Evolutionary conservation across 768 basidiomycete species (phyloP).

Genomic region (Tricholoma hemisulphureum): DNA sequence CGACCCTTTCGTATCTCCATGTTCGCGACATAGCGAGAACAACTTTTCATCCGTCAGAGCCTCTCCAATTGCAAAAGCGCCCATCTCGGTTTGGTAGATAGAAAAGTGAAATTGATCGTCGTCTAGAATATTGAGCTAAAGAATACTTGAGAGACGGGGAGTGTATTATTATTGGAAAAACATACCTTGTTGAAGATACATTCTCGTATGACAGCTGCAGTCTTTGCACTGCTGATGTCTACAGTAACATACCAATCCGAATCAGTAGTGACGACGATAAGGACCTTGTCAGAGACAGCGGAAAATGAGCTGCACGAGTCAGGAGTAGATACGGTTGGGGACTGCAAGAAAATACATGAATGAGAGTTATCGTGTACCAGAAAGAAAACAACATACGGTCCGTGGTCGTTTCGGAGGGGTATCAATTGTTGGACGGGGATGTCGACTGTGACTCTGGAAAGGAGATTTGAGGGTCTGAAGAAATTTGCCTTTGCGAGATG

Average conservation of each 20-base stretch:
- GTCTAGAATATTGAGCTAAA: conserved; percentile 74
- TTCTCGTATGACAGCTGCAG: conserved; percentile 71
- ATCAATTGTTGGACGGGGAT: conserved; percentile 19
- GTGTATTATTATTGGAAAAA: conserved; percentile 10
- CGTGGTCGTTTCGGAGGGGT: conserved; percentile 27
- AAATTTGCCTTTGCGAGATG: conserved; percentile 34
- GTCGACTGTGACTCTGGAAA: conserved; percentile 22
- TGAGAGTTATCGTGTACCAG: conserved; percentile 23
- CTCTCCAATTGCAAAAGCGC: conserved; percentile 69
- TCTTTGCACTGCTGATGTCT: conserved; percentile 64
- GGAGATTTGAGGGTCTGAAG: conserved; percentile 33
- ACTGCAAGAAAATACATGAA: conserved; percentile 28
- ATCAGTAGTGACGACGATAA: conserved; percentile 73
- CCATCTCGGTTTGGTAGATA: conserved; percentile 88
- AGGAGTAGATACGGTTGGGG: conserved; percentile 38
- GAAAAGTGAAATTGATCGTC: conserved; percentile 71
- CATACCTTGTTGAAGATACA: conserved; percentile 77
- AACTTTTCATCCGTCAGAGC: conserved; percentile 71
- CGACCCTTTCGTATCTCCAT: conserved; percentile 74
- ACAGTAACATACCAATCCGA: conserved; percentile 75
- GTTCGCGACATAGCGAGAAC: conserved; percentile 65
- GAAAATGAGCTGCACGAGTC: conserved; percentile 34
- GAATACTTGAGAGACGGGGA: conserved; percentile 4
- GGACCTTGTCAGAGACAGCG: conserved; percentile 36
- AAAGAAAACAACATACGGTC: conserved; percentile 32